Conservation (phyloP, 768 basidiomycete species). For the Termitomyces sp. region DNA sequence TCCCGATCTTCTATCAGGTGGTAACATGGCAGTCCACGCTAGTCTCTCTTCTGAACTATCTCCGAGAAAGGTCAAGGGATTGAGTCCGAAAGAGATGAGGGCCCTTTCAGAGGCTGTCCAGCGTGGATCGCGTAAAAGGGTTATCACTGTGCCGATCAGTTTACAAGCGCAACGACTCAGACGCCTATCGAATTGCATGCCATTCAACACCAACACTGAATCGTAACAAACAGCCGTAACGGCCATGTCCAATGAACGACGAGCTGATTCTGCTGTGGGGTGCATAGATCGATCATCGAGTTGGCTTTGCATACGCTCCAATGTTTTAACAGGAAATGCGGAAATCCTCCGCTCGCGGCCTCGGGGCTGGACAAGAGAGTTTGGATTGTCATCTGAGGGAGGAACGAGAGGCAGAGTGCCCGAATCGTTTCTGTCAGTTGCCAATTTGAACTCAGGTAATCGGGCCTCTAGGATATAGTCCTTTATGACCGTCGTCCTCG, state of each 20-base stretch:
- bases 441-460: conserved; percentile 38
- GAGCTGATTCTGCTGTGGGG: conserved; percentile 57
- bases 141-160: conserved; percentile 29
- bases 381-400: conserved; percentile 9
- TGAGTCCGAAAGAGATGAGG: conserved; percentile 58
- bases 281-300: conserved; percentile 41
- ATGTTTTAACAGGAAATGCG: conserved; percentile 50
- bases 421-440: background rate
- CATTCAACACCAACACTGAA: conserved; percentile 58
- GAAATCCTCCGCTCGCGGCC: conserved; percentile 60
- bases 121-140: conserved; percentile 32
- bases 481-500: conserved; percentile 51
- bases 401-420: background rate
- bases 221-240: conserved; percentile 67
- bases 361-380: conserved; percentile 40
- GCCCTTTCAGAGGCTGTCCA: conserved; percentile 65
- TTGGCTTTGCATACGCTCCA: conserved; percentile 45
- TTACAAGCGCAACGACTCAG: conserved; percentile 63
- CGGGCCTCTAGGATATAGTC: conserved; percentile 66
- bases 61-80: conserved; percentile 50
- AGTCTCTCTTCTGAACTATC: conserved; percentile 21
- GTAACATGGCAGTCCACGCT: conserved; percentile 40
- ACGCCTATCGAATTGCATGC: conserved; percentile 50
- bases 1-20: conserved; percentile 46
- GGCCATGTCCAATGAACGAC: conserved; percentile 65